Base-by-base conservation (phyloP, 805 yeast genomes). In the Saturnispora silvae region DNA sequence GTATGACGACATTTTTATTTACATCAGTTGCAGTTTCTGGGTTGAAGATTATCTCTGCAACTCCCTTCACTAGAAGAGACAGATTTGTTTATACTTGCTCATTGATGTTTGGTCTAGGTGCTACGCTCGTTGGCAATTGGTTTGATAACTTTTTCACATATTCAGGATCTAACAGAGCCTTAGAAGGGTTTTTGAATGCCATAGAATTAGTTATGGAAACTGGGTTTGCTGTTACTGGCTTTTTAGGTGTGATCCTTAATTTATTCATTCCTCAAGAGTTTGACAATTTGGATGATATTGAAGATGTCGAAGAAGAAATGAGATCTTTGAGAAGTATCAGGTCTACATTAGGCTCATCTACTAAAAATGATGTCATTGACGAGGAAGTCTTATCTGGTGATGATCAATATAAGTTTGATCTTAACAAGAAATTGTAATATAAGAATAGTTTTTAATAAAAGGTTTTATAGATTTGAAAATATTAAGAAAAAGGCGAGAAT, bases 1-100 rank as follows among this genome's bases (percentile, higher is more conserved):
- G 95, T 46, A 83, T 85, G 94, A 70, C 77, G 20, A 53, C 75
- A 11, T 71, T 71, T 59, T 56, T 71, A 35, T 71, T 70, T 60
- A 66, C 72, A 19, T 66, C 75, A 14, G 77, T 72, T 31, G 73
- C 75, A 1, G 72, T 72, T 20, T 70, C 76, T n/a, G 77, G 77
- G 53, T 57, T 72, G 34, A 70, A 64, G 54, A 69, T 72, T 53
- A 72, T 72, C 45, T 56, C 75, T 20, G 56, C 70, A 34, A 67
- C 72, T 30, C 70, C 71, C 34, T 70, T 72, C 53, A 64, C 75
- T 27, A 62, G 77, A 60, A 62, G 77, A 59, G 77, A 72, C 54
- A 58, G 77, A 48, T 71, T 71, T 46, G 61, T 72, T 24, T 61
- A 70, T 40, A 67, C 76, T 9, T 69, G 72, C 33, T 55, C 75